Conservation (phyloP, 352 stramenopile genomes). For the Phytophthora meadii region DNA sequence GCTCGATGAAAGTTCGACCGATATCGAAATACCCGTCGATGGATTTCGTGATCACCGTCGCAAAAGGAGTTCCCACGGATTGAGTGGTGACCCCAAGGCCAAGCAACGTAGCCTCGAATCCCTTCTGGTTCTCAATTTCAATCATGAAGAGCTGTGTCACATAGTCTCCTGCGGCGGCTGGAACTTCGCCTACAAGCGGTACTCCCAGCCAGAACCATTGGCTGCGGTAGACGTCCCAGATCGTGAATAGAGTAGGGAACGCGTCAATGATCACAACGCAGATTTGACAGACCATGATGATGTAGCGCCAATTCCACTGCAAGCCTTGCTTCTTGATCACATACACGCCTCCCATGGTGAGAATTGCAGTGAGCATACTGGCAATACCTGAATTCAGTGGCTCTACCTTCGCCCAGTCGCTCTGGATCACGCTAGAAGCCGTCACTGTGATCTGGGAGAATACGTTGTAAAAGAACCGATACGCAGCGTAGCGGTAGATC, state of each 20-base stretch:
- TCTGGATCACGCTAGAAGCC: constrained; percentile 52
- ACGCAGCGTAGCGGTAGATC: constrained; percentile 56
- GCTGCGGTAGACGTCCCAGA: constrained; percentile 63
- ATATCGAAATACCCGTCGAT: constrained; percentile 61
- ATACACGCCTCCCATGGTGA: constrained; percentile 41
- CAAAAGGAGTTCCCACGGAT: constrained; percentile 49
- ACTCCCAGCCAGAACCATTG: constrained; percentile 71
- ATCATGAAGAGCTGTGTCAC: constrained; percentile 53
- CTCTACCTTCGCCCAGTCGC: constrained; percentile 57
- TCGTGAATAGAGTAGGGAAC: constrained; percentile 54
- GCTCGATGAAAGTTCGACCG: constrained; percentile 38
- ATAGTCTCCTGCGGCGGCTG: constrained; percentile 38
- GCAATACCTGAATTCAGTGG: constrained; percentile 61
- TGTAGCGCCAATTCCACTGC: constrained; percentile 57
- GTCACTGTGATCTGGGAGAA: constrained; percentile 55
- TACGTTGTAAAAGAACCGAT: constrained; percentile 52
- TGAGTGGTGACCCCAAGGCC: constrained; percentile 45
- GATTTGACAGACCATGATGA: constrained; percentile 47
- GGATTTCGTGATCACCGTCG: constrained; percentile 58
- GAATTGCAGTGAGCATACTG: constrained; percentile 46
- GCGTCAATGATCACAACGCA: constrained; percentile 51
- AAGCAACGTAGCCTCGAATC: constrained; percentile 58
- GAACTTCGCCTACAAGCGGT: constrained; percentile 49
- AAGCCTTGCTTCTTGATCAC: constrained; percentile 51
- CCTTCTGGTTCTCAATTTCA: constrained; percentile 45